Evolutionary conservation across 2,329 filamentous ascomycete genomes (phyloP).

Genomic region (Chrysoporthe austroafricana): DNA sequence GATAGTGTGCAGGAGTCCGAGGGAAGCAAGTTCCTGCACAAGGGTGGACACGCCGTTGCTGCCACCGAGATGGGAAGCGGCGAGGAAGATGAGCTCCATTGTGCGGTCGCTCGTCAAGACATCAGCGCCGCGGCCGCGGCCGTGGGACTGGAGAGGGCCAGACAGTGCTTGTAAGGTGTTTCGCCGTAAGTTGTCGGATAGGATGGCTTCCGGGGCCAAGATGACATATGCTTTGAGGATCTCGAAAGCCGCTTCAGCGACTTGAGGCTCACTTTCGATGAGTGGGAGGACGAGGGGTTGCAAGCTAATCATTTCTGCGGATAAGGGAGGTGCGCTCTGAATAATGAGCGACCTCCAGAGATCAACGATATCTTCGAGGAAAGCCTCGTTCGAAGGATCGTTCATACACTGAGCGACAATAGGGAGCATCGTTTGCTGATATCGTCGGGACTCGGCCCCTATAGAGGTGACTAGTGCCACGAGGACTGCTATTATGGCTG

Average conservation of each 20-base stretch:
- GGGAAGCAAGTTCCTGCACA: slow-evolving; percentile 66
- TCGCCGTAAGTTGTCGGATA: slow-evolving; percentile 59
- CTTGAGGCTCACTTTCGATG: slow-evolving; percentile 67
- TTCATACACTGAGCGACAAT: slow-evolving; percentile 56
- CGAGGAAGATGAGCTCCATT: slow-evolving; percentile 67
- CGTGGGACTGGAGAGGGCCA: slow-evolving; percentile 15
- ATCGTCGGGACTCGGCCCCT: slow-evolving; percentile 75
- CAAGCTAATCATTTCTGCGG: slow-evolving; percentile 65
- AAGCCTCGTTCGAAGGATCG: slow-evolving; percentile 62
- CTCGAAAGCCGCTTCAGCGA: slow-evolving; percentile 63
- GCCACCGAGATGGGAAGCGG: slow-evolving; percentile 65
- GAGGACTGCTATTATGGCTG: slow-evolving; percentile 85
- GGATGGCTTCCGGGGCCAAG: slow-evolving; percentile 68
- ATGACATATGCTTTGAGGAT: slow-evolving; percentile 73
- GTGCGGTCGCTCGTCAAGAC: slow-evolving; percentile 55
- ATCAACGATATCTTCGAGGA: slow-evolving; percentile 90
- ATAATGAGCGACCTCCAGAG: slow-evolving; percentile 79
- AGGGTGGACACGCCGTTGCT: slow-evolving; percentile 64
- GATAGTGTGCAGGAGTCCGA: slow-evolving; percentile 65
- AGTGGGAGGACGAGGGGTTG: slow-evolving; percentile 67
- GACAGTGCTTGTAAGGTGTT: slow-evolving; percentile 55
- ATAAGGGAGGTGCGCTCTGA: slow-evolving; percentile 65
- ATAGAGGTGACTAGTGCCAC: slow-evolving; percentile 85
- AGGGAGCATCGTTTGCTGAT: slow-evolving; percentile 80
- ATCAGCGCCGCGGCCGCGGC: slow-evolving; percentile 23